Conservation (phyloP, 192 early-diverging fungal species). For the Coemansia sp. region DNA sequence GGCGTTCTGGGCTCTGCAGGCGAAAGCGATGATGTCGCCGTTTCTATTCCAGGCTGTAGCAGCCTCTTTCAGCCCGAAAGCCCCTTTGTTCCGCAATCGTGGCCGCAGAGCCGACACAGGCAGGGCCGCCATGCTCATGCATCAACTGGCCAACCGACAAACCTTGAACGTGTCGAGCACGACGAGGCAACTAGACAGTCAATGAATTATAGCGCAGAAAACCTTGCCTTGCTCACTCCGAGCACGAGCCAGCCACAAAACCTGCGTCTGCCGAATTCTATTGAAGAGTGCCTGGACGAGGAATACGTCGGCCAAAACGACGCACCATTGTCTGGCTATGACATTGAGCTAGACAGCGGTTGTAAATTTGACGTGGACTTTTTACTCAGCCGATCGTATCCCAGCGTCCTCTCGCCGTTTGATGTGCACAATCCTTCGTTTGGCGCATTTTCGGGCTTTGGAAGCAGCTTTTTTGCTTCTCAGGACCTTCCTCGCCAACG, state of each 20-base stretch:
- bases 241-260: not conserved
- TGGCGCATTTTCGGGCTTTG: conserved; percentile 22
- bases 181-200: not conserved
- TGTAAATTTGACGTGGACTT: conserved; percentile 1
- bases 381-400: not conserved
- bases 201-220: not conserved
- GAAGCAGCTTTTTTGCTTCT: conserved; percentile 41
- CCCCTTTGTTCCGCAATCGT: conserved; percentile 3
- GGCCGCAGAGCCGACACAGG: not conserved
- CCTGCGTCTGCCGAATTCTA: conserved; percentile 8
- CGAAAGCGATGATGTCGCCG: not conserved
- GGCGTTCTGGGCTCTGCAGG: not conserved
- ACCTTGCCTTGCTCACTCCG: not conserved
- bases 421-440: conserved; percentile 11
- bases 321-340: not conserved
- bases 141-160: not conserved
- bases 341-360: not conserved
- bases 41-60: conserved; percentile 5
- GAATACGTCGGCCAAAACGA: not conserved
- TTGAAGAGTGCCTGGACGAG: conserved; percentile 20
- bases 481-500: conserved; percentile 19
- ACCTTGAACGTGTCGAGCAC: not conserved
- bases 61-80: not conserved
- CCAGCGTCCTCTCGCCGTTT: not conserved
- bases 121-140: not conserved